Percentiles rank a stretch among this genome's conserved stretches.
Conservation (phyloP, 106 monocot species). For the Xerophyta viscosa region DNA sequence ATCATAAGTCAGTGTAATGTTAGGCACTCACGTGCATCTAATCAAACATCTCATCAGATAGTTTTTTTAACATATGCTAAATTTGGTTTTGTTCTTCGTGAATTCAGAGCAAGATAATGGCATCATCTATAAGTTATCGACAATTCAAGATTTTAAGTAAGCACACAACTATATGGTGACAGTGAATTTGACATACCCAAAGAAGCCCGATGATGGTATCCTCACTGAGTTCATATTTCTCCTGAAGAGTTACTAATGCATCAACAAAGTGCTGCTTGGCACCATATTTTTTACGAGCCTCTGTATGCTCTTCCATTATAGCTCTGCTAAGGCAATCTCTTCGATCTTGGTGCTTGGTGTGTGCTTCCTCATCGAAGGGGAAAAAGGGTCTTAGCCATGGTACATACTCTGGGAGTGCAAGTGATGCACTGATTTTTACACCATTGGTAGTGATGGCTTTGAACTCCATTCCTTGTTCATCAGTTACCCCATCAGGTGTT, state of each 20-base stretch:
- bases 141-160: too few species aligned
- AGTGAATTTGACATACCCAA: too few species aligned
- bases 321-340: constrained; percentile 55
- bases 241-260: constrained; percentile 54
- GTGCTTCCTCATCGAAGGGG: constrained; percentile 65
- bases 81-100: too few species aligned
- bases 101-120: too few species aligned
- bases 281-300: constrained; percentile 34
- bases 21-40: too few species aligned
- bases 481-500: constrained; percentile 45
- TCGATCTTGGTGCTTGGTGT: constrained; percentile 41
- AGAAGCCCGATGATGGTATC: constrained; percentile 74
- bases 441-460: constrained; percentile 66
- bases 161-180: too few species aligned
- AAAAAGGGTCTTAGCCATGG: constrained; percentile 69
- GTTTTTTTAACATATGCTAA: too few species aligned
- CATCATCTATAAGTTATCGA: too few species aligned
- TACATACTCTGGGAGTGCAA: constrained; percentile 63
- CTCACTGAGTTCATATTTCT: constrained; percentile 72
- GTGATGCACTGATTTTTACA: constrained; percentile 59
- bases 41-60: too few species aligned
- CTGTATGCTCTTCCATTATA: constrained; percentile 80
- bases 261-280: constrained; percentile 80
- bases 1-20: too few species aligned
- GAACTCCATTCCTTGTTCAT: constrained; percentile 72